Evolutionary conservation across 2,329 filamentous ascomycete species (phyloP).

Genomic region (Monilinia fructigena): DNA sequence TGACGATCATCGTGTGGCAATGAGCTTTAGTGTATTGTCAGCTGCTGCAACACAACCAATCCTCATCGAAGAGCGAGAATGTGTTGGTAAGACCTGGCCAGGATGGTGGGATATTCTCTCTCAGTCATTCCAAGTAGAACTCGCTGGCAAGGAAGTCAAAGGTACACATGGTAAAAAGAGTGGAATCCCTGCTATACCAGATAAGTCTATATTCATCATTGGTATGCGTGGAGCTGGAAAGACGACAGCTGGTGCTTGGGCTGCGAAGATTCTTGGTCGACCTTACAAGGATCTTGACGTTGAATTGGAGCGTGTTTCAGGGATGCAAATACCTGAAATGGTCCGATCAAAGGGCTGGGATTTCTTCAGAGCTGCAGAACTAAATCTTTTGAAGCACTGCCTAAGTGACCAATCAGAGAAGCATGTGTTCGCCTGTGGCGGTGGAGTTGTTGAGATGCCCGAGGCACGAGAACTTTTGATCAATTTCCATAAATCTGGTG

Average conservation of each 20-base stretch:
- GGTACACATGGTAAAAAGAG: slow-evolving; percentile 42
- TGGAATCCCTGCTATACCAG: slow-evolving; percentile 42
- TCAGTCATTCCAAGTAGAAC: slow-evolving; percentile 69
- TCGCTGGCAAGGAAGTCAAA: slow-evolving; percentile 66
- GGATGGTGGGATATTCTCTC: slow-evolving; percentile 95
- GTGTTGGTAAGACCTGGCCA: slow-evolving; percentile 96
- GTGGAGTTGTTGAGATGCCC: slow-evolving; percentile 84
- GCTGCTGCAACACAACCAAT: slow-evolving; percentile 68
- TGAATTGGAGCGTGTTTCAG: slow-evolving; percentile 73
- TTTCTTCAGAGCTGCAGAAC: slow-evolving; percentile 77
- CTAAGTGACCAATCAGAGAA: slow-evolving; percentile 72
- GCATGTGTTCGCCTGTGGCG: slow-evolving; percentile 88
- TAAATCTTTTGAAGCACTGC: slow-evolving; percentile 69
- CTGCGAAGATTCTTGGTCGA: slow-evolving; percentile 70
- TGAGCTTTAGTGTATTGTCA: slow-evolving; percentile 94
- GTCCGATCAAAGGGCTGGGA: slow-evolving; percentile 80
- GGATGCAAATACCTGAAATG: slow-evolving; percentile 80
- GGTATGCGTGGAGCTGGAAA: slow-evolving; percentile 98
- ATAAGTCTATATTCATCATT: slow-evolving; percentile 84
- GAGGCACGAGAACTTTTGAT: slow-evolving; percentile 74
- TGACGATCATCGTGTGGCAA: slow-evolving; percentile 95
- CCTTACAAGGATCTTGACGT: slow-evolving; percentile 84
- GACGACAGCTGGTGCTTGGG: slow-evolving; percentile 88
- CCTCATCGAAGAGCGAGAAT: slow-evolving; percentile 84
- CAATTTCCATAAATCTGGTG: slow-evolving; percentile 71